Conservation (phyloP, 2,329 filamentous ascomycete genomes). For the Lachnellula suecica region DNA sequence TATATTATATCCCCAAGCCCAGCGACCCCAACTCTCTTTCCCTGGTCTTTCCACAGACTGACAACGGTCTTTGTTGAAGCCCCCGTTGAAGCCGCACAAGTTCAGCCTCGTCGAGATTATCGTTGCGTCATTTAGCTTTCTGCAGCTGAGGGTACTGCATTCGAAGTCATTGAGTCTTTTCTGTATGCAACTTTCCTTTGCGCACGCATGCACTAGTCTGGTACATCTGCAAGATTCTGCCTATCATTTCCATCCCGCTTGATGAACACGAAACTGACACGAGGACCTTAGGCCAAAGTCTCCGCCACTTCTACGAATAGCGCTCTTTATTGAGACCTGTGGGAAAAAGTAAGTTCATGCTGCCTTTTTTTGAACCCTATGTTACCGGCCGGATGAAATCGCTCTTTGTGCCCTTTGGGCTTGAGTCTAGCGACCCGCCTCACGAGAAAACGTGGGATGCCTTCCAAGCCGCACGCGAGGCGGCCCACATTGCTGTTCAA, state of each 20-base stretch:
- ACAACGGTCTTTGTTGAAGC: slow-evolving; percentile 23
- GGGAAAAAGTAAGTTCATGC: slow-evolving; percentile 13
- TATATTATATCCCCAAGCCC: slow-evolving; percentile 32
- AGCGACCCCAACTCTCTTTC: slow-evolving; percentile 22
- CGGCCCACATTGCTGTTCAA: slow-evolving; percentile 16
- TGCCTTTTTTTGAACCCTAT: slow-evolving; percentile 4
- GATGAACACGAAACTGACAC: slow-evolving; percentile 17
- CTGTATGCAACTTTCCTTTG: slow-evolving; percentile 24
- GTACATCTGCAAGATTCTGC: slow-evolving; percentile 15
- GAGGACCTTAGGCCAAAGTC: slow-evolving; percentile 4
- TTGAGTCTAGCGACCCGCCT: slow-evolving; percentile 14
- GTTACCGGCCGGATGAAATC: slow-evolving; percentile 4
- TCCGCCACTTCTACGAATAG: not conserved
- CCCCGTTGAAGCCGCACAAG: slow-evolving; percentile 1
- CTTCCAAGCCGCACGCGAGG: slow-evolving; percentile 17
- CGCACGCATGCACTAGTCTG: slow-evolving; percentile 18
- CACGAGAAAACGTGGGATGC: slow-evolving; percentile 23
- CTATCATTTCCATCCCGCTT: slow-evolving; percentile 8
- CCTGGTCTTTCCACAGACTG: slow-evolving; percentile 28
- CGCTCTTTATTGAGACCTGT: not conserved
- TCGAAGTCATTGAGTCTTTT: slow-evolving; percentile 11
- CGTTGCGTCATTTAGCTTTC: slow-evolving; percentile 21
- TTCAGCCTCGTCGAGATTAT: slow-evolving; percentile 22
- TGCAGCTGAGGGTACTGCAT: slow-evolving; percentile 13
- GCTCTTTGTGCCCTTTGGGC: not conserved